phyloP scores from a whole-genome alignment of 1,284 basidiomycete species.

The Fistulina hepatica region DNA sequence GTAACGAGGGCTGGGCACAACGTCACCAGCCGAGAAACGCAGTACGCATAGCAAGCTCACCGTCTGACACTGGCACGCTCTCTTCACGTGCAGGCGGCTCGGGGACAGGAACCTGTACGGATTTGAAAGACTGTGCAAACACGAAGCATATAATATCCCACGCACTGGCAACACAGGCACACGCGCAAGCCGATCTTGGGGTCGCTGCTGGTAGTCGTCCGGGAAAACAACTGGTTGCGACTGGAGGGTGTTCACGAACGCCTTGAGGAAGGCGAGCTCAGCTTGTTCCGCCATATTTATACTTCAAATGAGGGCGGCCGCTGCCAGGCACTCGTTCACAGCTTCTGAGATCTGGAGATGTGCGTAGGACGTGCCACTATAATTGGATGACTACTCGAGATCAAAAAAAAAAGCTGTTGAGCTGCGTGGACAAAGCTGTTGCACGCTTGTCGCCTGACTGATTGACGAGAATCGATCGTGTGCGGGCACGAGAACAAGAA shows the following conservation, averaged over 20 bases:
- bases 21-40: constrained; percentile 4
- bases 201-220: constrained; percentile 70
- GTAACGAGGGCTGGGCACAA: constrained; percentile 40
- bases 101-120: constrained; percentile 45
- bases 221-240: constrained; percentile 59
- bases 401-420: too few species aligned
- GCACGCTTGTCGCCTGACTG: too few species aligned
- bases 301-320: not conserved
- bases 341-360: too few species aligned
- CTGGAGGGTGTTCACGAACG: constrained; percentile 58
- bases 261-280: constrained; percentile 66
- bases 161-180: constrained; percentile 60
- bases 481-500: too few species aligned
- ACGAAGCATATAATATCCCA: constrained; percentile 19
- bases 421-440: too few species aligned
- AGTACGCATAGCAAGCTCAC: constrained; percentile 13
- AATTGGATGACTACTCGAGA: too few species aligned
- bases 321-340: too few species aligned
- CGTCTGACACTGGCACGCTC: constrained; percentile 24
- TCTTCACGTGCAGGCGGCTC: constrained; percentile 41
- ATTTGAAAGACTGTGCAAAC: constrained; percentile 5
- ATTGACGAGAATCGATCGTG: too few species aligned
- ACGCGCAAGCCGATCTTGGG: constrained; percentile 58
- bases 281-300: constrained; percentile 32
- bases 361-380: too few species aligned